phyloP scores from a whole-genome alignment of 202 grass and related monocot genomes.

The Schoenoplectus triqueter region DNA sequence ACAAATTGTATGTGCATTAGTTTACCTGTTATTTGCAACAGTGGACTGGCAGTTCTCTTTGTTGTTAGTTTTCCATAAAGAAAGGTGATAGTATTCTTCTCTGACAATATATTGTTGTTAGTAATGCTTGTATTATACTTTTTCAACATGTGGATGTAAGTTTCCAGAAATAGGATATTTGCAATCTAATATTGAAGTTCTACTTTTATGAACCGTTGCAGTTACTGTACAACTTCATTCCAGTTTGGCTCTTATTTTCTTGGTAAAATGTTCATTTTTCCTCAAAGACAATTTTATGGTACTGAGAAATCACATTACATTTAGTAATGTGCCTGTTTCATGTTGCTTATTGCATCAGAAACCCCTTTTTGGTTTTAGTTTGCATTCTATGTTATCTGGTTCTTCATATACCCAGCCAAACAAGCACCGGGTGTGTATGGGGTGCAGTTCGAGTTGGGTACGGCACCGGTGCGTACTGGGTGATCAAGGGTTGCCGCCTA shows the following conservation, averaged over 20 bases:
- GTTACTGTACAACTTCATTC: background rate
- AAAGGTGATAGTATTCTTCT: background rate
- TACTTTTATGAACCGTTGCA: background rate
- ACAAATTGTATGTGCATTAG: constrained; percentile 3
- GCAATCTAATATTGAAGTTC: background rate
- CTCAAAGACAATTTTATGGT: background rate
- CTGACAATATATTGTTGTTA: background rate
- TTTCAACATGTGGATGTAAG: background rate
- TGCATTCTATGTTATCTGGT: too few relatives aligned
- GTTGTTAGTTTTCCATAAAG: background rate
- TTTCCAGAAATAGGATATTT: background rate
- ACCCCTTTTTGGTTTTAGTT: background rate
- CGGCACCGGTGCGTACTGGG: too few relatives aligned
- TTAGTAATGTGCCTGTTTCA: background rate
- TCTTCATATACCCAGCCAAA: too few relatives aligned
- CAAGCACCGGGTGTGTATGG: too few relatives aligned
- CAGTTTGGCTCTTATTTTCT: background rate
- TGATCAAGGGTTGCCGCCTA: too few relatives aligned
- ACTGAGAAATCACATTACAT: background rate
- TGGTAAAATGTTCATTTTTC: background rate
- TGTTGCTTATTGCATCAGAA: background rate
- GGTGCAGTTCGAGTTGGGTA: too few relatives aligned
- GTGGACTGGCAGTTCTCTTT: background rate
- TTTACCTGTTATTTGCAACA: background rate
- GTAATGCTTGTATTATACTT: background rate